A percentile compares a stretch with the other conserved stretches of the same genome.
Evolutionary conservation across 305 asterid species (phyloP).

Genomic region (Ilex paraguariensis): DNA sequence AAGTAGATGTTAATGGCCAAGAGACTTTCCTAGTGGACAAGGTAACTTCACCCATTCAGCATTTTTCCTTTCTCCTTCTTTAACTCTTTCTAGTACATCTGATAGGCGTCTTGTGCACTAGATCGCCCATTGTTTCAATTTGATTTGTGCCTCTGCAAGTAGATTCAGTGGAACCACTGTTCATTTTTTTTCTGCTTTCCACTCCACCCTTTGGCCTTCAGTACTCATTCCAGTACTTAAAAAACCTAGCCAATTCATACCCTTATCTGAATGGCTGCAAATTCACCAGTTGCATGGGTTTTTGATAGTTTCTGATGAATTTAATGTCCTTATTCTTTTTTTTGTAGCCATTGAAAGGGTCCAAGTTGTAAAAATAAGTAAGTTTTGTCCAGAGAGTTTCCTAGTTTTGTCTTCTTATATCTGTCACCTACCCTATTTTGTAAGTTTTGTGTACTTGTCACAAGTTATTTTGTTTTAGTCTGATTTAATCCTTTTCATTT

Average conservation of each 20-base stretch:
- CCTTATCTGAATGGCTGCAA: too few relatives aligned
- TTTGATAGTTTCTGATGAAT: too few relatives aligned
- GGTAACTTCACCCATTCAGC: slow-evolving; percentile 23
- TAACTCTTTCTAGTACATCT: not conserved
- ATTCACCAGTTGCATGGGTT: too few relatives aligned
- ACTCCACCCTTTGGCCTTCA: not conserved
- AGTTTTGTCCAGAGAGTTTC: too few relatives aligned
- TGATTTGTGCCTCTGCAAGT: not conserved
- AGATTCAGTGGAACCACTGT: not conserved
- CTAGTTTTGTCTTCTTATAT: too few relatives aligned
- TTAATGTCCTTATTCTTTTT: too few relatives aligned
- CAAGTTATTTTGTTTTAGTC: not conserved
- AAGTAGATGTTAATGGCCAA: slow-evolving; percentile 61
- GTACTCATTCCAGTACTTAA: too few relatives aligned
- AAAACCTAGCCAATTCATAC: too few relatives aligned
- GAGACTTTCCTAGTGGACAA: slow-evolving; percentile 41
- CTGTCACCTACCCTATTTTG: not conserved
- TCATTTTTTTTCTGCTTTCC: not conserved
- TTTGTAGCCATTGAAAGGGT: too few relatives aligned
- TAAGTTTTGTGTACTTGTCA: not conserved
- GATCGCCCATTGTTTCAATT: not conserved
- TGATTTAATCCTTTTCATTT: not conserved
- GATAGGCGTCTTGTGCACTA: not conserved
- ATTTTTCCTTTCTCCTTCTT: not conserved
- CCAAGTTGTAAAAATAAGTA: too few relatives aligned